A percentile compares a stretch with the other conserved stretches of the same genome.
These are phyloP conservation scores for Phoma sp. DNA, from an alignment of 2,329 filamentous ascomycete species.

Conservation along the genomic window DNA sequence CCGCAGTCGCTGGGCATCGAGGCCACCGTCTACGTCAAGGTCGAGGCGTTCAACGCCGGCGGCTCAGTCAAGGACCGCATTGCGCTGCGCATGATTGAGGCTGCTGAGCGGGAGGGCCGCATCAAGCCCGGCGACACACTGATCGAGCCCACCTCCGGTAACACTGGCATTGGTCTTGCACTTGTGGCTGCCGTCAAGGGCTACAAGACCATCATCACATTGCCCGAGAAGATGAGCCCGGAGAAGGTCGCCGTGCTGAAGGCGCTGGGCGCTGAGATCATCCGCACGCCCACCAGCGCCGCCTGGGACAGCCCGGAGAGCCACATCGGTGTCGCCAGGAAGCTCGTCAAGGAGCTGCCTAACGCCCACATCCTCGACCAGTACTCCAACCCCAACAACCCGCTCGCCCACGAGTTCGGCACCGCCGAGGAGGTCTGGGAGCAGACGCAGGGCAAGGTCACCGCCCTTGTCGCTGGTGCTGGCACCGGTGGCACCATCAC, in stretches of 20 bases:
- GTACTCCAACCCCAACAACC: constrained; percentile 91
- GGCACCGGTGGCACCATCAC: constrained; percentile 96
- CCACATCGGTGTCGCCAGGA: constrained; percentile 91
- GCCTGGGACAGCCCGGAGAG: constrained; percentile 94
- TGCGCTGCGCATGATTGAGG: constrained; percentile 95
- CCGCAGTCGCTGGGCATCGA: constrained; percentile 89
- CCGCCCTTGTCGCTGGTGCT: constrained; percentile 85
- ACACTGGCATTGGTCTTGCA: constrained; percentile 95
- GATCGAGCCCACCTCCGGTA: constrained; percentile 97
- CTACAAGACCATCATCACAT: constrained; percentile 97
- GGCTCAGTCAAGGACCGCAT: constrained; percentile 96
- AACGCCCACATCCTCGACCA: constrained; percentile 98
- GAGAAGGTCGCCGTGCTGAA: constrained; percentile 97
- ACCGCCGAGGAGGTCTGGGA: constrained; percentile 96
- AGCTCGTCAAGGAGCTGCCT: constrained; percentile 92
- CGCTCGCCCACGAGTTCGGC: constrained; percentile 88
- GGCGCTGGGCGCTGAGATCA: constrained; percentile 94
- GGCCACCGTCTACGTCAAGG: constrained; percentile 86
- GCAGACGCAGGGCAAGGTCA: constrained; percentile 84
- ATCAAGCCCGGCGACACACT: constrained; percentile 97
- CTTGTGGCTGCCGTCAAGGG: constrained; percentile 95
- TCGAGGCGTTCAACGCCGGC: constrained; percentile 92
- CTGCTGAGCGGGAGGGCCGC: constrained; percentile 86
- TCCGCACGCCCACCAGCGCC: constrained; percentile 93
- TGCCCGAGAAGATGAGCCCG: constrained; percentile 98